A percentile compares a stretch with the other conserved stretches of the same genome.
Conservation (phyloP, 768 basidiomycete genomes). For the Boletus barrowsii region DNA sequence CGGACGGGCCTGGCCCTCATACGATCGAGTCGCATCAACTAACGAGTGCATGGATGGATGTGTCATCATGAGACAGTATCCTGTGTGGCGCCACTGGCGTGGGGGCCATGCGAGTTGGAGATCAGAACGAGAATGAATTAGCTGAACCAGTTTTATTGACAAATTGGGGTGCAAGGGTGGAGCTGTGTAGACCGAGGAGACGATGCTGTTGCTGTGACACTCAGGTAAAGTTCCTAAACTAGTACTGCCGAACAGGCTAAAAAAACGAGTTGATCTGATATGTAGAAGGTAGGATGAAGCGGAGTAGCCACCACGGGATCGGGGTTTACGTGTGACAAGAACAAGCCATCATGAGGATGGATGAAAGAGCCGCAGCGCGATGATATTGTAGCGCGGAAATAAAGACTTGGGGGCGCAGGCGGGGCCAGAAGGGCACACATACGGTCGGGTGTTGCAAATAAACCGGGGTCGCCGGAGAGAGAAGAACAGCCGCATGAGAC, state of each 20-base stretch:
- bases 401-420: constrained; percentile 16
- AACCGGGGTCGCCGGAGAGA: constrained; percentile 21
- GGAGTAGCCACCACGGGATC: constrained; percentile 11
- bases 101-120: constrained; percentile 17
- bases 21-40: constrained; percentile 2
- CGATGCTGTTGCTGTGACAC: constrained; percentile 15
- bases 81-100: constrained; percentile 14
- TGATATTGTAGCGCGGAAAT: constrained; percentile 24
- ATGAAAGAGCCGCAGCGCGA: constrained; percentile 11
- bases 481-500: constrained; percentile 24
- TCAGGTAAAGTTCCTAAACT: constrained; percentile 8
- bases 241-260: constrained; percentile 21
- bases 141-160: constrained; percentile 13
- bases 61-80: constrained; percentile 22
- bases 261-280: constrained; percentile 22
- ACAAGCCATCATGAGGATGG: constrained; percentile 5
- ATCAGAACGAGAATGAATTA: constrained; percentile 15
- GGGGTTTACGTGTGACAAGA: constrained; percentile 29
- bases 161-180: constrained; percentile 10
- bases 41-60: constrained; percentile 4
- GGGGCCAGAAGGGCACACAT: constrained; percentile 22
- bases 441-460: constrained; percentile 25
- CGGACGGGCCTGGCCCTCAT: background rate
- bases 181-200: constrained; percentile 12
- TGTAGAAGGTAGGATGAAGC: constrained; percentile 11